phyloP scores from a whole-genome alignment of 1,284 basidiomycete genomes.

The Abortiporus biennis region DNA sequence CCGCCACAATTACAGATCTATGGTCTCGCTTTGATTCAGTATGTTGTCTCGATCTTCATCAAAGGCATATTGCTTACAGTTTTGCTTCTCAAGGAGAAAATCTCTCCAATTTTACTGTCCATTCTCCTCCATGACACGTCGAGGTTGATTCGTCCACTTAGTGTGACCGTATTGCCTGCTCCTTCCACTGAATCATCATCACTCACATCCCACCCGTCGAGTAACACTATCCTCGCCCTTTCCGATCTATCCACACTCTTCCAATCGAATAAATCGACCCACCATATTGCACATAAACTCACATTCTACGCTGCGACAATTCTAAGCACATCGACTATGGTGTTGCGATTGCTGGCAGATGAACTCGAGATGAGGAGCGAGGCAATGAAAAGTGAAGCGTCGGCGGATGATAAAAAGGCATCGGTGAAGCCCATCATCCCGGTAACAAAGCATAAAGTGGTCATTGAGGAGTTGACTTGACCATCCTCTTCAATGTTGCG shows the following conservation, averaged over 20 bases:
- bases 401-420: no score
- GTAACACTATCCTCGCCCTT: constrained; percentile 37
- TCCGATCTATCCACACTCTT: constrained; percentile 46
- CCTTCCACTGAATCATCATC: constrained; percentile 15
- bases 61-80: neutral
- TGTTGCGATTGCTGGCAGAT: constrained; percentile 34
- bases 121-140: constrained; percentile 50
- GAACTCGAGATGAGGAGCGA: constrained; percentile 29
- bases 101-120: constrained; percentile 40
- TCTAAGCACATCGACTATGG: constrained; percentile 32
- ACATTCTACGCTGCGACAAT: constrained; percentile 54
- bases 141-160: constrained; percentile 40
- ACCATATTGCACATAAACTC: constrained; percentile 45
- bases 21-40: constrained; percentile 57
- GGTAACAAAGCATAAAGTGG: no score
- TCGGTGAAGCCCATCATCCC: no score
- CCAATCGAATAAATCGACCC: constrained; percentile 18
- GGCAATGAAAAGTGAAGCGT: constrained; percentile 16
- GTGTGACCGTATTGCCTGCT: constrained; percentile 29
- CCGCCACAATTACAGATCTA: constrained; percentile 46
- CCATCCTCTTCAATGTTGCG: no score
- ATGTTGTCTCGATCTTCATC: constrained; percentile 16
- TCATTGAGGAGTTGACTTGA: no score
- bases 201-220: constrained; percentile 33
- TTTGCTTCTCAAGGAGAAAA: constrained; percentile 32